Conservation (phyloP, 1,139 yeast species). For the Saccharomyces hybrid region DNA sequence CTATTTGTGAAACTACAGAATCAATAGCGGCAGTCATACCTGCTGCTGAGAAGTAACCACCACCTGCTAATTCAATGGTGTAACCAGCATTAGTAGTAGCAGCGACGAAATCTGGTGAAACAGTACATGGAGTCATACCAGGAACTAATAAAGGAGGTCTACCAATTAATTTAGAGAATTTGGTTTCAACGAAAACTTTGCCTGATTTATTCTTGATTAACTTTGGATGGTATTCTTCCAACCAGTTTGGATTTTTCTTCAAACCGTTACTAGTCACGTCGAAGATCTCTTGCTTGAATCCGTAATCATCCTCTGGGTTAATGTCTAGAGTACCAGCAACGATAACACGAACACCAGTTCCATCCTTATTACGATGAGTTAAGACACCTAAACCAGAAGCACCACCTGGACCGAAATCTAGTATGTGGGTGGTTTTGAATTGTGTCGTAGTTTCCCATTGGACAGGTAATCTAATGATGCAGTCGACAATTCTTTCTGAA, state of each 20-base stretch:
- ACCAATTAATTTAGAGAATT: constrained; percentile 85
- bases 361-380: constrained; percentile 96
- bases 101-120: constrained; percentile 86
- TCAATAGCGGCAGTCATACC: constrained; percentile 71
- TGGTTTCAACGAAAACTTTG: constrained; percentile 80
- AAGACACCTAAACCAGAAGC: constrained; percentile 92
- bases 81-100: constrained; percentile 94
- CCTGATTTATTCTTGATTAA: constrained; percentile 68
- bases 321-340: constrained; percentile 87
- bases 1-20: constrained; percentile 53
- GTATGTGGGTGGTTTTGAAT: constrained; percentile 74
- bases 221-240: constrained; percentile 77
- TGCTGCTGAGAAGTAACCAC: constrained; percentile 81
- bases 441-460: constrained; percentile 89
- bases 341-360: constrained; percentile 93
- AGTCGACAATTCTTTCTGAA: constrained; percentile 60
- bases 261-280: constrained; percentile 58
- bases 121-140: constrained; percentile 99
- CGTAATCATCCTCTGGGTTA: constrained; percentile 64
- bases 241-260: constrained; percentile 87
- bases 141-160: constrained; percentile 97
- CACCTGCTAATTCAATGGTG: constrained; percentile 97
- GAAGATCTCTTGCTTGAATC: constrained; percentile 92
- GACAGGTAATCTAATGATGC: constrained; percentile 84
- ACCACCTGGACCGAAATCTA: constrained; percentile 99